Evolutionary conservation across 1,284 basidiomycete genomes (phyloP).

Genomic region (Mycena citricolor): DNA sequence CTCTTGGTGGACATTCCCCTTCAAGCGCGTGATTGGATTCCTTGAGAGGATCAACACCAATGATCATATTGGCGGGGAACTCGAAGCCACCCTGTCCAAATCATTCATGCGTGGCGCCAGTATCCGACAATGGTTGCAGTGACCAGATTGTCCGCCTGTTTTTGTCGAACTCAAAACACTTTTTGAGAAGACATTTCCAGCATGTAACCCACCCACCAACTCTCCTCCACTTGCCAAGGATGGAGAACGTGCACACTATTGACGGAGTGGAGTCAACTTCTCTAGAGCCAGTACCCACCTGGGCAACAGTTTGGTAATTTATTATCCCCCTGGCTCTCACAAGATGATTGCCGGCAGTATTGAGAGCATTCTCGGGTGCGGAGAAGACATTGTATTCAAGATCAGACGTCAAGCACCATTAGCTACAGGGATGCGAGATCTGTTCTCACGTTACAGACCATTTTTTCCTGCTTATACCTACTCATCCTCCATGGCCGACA

Average conservation of each 20-base stretch:
- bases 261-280: conserved; percentile 16
- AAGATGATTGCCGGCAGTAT: conserved; percentile 18
- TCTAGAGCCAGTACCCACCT: conserved; percentile 19
- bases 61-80: conserved; percentile 11
- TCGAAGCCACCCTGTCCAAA: conserved; percentile 21
- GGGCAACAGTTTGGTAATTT: conserved; percentile 24
- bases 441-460: conserved; percentile 14
- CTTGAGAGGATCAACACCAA: conserved; percentile 9
- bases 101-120: conserved; percentile 21
- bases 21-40: conserved; percentile 10
- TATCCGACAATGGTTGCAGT: conserved; percentile 22
- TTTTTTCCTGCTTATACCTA: conserved; percentile 17
- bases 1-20: conserved; percentile 17
- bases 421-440: conserved; percentile 7
- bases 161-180: conserved; percentile 24
- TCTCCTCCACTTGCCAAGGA: background rate
- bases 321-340: background rate
- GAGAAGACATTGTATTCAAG: background rate
- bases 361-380: conserved; percentile 7
- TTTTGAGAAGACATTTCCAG: conserved; percentile 19
- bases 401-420: conserved; percentile 10
- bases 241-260: conserved; percentile 15
- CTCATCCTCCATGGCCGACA: conserved; percentile 7
- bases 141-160: conserved; percentile 23
- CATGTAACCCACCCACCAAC: background rate